These are phyloP conservation scores for Microcos paniculata DNA, from an alignment of 345 rosid genomes.

Conservation along the genomic window DNA sequence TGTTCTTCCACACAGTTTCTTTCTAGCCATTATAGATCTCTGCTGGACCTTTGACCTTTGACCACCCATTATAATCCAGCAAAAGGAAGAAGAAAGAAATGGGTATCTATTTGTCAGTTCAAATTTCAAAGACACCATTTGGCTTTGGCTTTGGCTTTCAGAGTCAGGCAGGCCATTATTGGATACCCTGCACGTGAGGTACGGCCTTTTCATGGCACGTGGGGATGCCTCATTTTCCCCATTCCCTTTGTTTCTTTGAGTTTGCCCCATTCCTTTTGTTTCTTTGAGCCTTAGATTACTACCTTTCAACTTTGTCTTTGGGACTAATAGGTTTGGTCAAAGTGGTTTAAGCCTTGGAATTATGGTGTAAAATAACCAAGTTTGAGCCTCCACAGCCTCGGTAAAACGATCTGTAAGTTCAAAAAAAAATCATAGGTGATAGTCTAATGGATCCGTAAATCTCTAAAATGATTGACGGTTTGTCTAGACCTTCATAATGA, in stretches of 20 bases:
- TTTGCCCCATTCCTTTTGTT: too few relatives aligned
- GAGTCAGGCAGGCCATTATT: constrained; percentile 22
- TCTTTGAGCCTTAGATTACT: too few relatives aligned
- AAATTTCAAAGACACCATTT: constrained; percentile 15
- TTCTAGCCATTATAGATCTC: neutral
- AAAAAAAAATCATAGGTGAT: too few relatives aligned
- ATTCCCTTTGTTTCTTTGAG: neutral
- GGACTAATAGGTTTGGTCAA: too few relatives aligned
- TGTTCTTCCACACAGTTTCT: constrained; percentile 13
- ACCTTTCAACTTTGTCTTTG: too few relatives aligned
- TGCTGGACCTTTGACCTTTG: constrained; percentile 52
- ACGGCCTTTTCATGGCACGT: constrained; percentile 40
- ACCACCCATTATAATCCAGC: constrained; percentile 13
- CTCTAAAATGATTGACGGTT: too few relatives aligned
- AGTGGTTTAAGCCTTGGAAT: too few relatives aligned
- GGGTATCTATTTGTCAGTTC: constrained; percentile 19
- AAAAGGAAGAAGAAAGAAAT: constrained; percentile 6
- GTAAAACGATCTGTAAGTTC: too few relatives aligned
- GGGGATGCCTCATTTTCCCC: constrained; percentile 26
- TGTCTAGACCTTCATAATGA: too few relatives aligned
- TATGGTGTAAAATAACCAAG: too few relatives aligned
- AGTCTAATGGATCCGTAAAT: too few relatives aligned
- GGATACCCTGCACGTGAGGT: constrained; percentile 60
- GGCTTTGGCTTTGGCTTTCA: neutral
- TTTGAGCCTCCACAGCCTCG: too few relatives aligned